phyloP scores from a whole-genome alignment of 192 early-diverging fungal species.

The Backusella macrospora region DNA sequence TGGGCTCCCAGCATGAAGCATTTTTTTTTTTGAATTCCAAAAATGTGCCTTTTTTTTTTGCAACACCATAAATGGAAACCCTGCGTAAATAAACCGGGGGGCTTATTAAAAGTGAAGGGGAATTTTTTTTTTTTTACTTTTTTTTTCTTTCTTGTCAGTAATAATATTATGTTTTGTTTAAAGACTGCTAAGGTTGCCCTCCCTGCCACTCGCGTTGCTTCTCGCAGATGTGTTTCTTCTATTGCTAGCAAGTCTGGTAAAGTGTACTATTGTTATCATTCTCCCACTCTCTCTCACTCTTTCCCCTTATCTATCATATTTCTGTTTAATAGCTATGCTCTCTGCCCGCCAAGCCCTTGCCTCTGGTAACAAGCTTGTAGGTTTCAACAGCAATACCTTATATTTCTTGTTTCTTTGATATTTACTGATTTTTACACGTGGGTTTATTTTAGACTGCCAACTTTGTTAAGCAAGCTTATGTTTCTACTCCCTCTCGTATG shows the following conservation, averaged over 20 bases:
- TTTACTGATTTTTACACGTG: neutral
- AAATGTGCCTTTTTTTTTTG: neutral
- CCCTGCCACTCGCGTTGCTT: slow-evolving; percentile 41
- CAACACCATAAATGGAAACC: neutral
- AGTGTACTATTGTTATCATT: neutral
- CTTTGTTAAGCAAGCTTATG: slow-evolving; percentile 37
- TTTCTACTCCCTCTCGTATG: slow-evolving; percentile 33
- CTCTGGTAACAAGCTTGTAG: slow-evolving; percentile 40
- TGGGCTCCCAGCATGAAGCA: neutral
- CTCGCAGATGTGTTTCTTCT: slow-evolving; percentile 35
- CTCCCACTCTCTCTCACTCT: neutral
- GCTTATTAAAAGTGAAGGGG: slow-evolving; percentile 14
- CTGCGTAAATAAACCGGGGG: neutral
- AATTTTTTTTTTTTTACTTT: neutral
- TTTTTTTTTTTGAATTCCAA: slow-evolving; percentile 13
- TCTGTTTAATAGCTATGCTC: slow-evolving; percentile 16
- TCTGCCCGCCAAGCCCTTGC: slow-evolving; percentile 35
- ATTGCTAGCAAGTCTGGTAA: slow-evolving; percentile 35
- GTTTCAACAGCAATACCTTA: neutral
- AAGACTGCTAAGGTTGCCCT: slow-evolving; percentile 42
- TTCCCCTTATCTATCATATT: neutral
- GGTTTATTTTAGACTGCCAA: slow-evolving; percentile 28
- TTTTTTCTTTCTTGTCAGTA: slow-evolving; percentile 6
- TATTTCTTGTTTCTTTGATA: neutral
- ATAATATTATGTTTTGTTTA: slow-evolving; percentile 39